A percentile compares a stretch with the other conserved stretches of the same genome.
Evolutionary conservation across 805 yeast genomes (phyloP).

Genomic region (Torulaspora indica): DNA sequence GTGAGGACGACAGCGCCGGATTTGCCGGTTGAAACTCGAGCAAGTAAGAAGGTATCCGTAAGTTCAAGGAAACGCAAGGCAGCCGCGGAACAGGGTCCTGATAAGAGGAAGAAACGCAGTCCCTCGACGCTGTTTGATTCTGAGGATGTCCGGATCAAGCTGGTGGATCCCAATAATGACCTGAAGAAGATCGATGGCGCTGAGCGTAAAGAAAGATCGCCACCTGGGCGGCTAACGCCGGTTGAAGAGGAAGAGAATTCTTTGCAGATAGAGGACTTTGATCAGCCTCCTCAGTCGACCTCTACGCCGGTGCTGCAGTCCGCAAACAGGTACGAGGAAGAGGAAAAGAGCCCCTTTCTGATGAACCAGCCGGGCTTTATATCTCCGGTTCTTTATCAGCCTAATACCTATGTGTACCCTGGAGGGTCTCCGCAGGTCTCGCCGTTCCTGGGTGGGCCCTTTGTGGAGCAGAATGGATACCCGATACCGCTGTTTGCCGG

Average conservation of each 20-base stretch:
- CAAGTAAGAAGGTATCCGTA: constrained; percentile 1
- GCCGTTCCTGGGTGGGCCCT: constrained; percentile 7
- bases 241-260: constrained; percentile 19
- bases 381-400: constrained; percentile 5
- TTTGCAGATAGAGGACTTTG: constrained; percentile 27
- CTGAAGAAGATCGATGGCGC: constrained; percentile 5
- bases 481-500: neutral
- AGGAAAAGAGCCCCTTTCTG: neutral
- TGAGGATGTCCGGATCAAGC: constrained; percentile 12
- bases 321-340: neutral
- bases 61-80: constrained; percentile 8
- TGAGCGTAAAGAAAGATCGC: neutral
- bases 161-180: constrained; percentile 3
- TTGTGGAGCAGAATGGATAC: neutral
- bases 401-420: constrained; percentile 1
- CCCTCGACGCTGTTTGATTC: constrained; percentile 12
- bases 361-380: neutral
- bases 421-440: constrained; percentile 5
- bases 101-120: neutral
- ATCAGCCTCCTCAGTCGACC: constrained; percentile 32
- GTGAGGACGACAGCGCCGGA: constrained; percentile 6
- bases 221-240: constrained; percentile 15
- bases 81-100: neutral
- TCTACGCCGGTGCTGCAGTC: constrained; percentile 26
- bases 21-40: neutral